Evolutionary conservation across 2,329 filamentous ascomycete species (phyloP).

Genomic region (Epichloe uncinata): DNA sequence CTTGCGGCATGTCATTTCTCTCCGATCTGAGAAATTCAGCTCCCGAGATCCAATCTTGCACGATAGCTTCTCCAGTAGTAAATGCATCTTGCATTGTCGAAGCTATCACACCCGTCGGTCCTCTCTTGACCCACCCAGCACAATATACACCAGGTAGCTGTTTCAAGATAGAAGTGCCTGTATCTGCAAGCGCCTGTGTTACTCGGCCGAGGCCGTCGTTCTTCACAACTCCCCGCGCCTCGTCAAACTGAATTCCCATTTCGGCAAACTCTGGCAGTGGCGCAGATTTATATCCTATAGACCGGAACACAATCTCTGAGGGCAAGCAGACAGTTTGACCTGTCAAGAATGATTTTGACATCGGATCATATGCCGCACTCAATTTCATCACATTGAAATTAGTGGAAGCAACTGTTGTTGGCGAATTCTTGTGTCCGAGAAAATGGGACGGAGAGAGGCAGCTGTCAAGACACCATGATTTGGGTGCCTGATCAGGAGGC

Average conservation of each 20-base stretch:
- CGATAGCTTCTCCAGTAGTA: constrained; percentile 70
- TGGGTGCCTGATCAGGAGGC: constrained; percentile 34
- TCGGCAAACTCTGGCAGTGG: constrained; percentile 61
- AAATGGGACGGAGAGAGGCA: constrained; percentile 68
- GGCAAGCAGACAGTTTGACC: constrained; percentile 40
- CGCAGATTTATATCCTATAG: constrained; percentile 85
- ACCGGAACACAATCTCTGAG: constrained; percentile 69
- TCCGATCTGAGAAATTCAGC: constrained; percentile 24
- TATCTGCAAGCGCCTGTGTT: constrained; percentile 17
- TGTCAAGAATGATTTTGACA: constrained; percentile 33
- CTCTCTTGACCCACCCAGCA: constrained; percentile 91
- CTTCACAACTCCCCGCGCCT: constrained; percentile 57
- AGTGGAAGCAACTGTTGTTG: constrained; percentile 45
- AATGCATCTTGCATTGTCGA: constrained; percentile 95
- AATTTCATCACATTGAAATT: constrained; percentile 52
- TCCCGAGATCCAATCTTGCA: constrained; percentile 53
- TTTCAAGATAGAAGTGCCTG: constrained; percentile 22
- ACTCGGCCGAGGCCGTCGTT: constrained; percentile 75
- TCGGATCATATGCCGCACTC: constrained; percentile 38
- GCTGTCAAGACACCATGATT: constrained; percentile 76
- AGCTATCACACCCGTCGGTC: constrained; percentile 89
- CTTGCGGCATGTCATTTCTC: constrained; percentile 20
- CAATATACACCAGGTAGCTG: constrained; percentile 66
- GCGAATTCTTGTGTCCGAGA: constrained; percentile 30
- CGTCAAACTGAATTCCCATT: constrained; percentile 67